Evolutionary conservation across 257 asterid species (phyloP).

Genomic region (Fraxinus quadrangulata): DNA sequence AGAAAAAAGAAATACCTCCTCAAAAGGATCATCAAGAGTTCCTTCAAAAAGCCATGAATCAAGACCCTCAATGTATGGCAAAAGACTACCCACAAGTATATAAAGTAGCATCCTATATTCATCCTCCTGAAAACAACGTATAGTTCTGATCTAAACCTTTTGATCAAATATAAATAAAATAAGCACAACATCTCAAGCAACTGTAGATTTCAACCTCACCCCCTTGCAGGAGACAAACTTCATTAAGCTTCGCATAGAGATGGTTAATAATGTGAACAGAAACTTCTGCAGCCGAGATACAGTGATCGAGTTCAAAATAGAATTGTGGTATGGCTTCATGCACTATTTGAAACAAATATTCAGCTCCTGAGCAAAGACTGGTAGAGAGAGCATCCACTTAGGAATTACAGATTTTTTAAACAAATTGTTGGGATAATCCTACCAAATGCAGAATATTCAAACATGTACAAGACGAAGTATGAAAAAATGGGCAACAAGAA

Average conservation of each 20-base stretch:
- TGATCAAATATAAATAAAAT: slow-evolving; percentile 17
- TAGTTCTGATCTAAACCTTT: slow-evolving; percentile 17
- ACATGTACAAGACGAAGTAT: not conserved
- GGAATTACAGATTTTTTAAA: not conserved
- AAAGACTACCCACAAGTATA: slow-evolving; percentile 66
- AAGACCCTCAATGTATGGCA: slow-evolving; percentile 86
- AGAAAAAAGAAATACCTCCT: slow-evolving; percentile 65
- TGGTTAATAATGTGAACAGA: slow-evolving; percentile 70
- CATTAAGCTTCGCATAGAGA: slow-evolving; percentile 81
- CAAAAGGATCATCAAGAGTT: slow-evolving; percentile 88
- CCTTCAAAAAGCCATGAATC: slow-evolving; percentile 99
- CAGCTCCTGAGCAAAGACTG: slow-evolving; percentile 93
- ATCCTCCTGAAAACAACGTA: slow-evolving; percentile 72
- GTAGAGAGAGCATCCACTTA: not conserved
- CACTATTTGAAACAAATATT: slow-evolving; percentile 78
- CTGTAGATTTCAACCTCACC: slow-evolving; percentile 70
- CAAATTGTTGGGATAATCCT: slow-evolving; percentile 1
- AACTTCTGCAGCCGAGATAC: slow-evolving; percentile 63
- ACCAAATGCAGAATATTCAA: slow-evolving; percentile 7
- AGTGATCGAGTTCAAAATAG: slow-evolving; percentile 48
- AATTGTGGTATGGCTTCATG: slow-evolving; percentile 68
- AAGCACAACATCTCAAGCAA: slow-evolving; percentile 15
- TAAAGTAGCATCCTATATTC: slow-evolving; percentile 79
- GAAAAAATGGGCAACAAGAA: slow-evolving; percentile 4
- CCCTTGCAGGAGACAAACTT: slow-evolving; percentile 89